phyloP scores from a whole-genome alignment of 192 early-diverging fungal genomes.

The Coemansia sp. region DNA sequence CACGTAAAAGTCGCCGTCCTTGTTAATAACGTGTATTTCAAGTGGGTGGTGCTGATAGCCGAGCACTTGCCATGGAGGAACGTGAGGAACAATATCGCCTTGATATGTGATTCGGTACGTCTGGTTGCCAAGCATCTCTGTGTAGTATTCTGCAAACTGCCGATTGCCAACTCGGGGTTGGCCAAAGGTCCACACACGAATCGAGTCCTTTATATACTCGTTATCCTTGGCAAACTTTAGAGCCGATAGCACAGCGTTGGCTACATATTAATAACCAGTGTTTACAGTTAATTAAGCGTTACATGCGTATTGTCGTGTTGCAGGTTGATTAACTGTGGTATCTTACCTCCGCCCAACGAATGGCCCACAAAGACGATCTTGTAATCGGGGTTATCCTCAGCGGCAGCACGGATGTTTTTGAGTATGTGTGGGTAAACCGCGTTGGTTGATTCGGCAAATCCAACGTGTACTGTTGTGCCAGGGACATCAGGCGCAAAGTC shows the following conservation, averaged over 20 bases:
- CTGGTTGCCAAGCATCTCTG: conserved; percentile 42
- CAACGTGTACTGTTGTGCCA: conserved; percentile 35
- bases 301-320: not conserved
- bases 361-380: conserved; percentile 49
- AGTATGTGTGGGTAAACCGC: conserved; percentile 38
- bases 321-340: not conserved
- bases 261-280: conserved; percentile 13
- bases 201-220: conserved; percentile 23
- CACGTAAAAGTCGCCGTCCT: conserved; percentile 45
- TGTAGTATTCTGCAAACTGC: conserved; percentile 48
- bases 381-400: conserved; percentile 27
- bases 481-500: conserved; percentile 29
- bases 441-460: conserved; percentile 40
- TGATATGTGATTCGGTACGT: conserved; percentile 48
- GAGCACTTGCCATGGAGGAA: conserved; percentile 54
- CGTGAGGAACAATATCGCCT: conserved; percentile 49
- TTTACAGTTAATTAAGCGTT: not conserved
- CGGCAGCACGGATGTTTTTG: conserved; percentile 41
- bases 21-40: conserved; percentile 52
- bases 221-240: conserved; percentile 46
- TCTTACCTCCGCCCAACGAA: conserved; percentile 51
- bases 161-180: conserved; percentile 49
- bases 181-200: conserved; percentile 56
- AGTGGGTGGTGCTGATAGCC: conserved; percentile 55
- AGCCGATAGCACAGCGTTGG: conserved; percentile 46